Conservation (phyloP, 2,329 filamentous ascomycete genomes). For the Sclerotinia glacialis region DNA sequence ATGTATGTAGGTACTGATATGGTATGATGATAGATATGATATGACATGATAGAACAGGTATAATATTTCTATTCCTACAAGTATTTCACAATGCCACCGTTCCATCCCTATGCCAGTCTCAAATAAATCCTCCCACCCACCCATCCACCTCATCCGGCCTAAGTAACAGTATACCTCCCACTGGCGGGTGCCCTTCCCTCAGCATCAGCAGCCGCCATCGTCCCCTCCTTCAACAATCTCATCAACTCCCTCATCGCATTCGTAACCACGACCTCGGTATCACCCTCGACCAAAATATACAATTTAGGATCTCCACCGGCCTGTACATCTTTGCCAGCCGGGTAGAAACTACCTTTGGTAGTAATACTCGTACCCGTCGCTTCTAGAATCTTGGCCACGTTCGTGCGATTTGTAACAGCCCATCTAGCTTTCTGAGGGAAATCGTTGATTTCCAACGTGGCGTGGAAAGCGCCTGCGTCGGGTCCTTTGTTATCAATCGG, state of each 20-base stretch:
- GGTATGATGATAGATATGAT: neutral
- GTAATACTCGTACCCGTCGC: conserved; percentile 94
- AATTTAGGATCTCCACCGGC: conserved; percentile 81
- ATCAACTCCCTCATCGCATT: conserved; percentile 89
- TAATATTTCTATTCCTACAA: neutral
- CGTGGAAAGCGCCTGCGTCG: conserved; percentile 93
- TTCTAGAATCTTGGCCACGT: conserved; percentile 96
- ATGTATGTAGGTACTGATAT: neutral
- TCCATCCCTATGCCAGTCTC: too few relatives aligned
- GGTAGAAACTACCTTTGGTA: conserved; percentile 91
- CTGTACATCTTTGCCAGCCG: conserved; percentile 74
- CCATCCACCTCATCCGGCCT: conserved; percentile 37
- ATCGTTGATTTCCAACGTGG: conserved; percentile 97
- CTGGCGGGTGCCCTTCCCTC: conserved; percentile 74
- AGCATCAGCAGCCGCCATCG: conserved; percentile 83
- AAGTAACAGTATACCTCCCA: conserved; percentile 85
- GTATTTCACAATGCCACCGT: neutral
- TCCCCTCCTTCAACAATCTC: conserved; percentile 83
- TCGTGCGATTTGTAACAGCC: conserved; percentile 97
- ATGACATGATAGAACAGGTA: neutral
- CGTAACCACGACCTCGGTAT: conserved; percentile 89
- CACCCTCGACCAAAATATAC: conserved; percentile 96
- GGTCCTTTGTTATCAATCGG: conserved; percentile 98
- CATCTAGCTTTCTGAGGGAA: conserved; percentile 98
- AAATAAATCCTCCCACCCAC: neutral